Evolutionary conservation across 805 yeast species (phyloP), one percentile per base, ranked within the genome.

Genomic region (Cyberlindnera americana): DNA sequence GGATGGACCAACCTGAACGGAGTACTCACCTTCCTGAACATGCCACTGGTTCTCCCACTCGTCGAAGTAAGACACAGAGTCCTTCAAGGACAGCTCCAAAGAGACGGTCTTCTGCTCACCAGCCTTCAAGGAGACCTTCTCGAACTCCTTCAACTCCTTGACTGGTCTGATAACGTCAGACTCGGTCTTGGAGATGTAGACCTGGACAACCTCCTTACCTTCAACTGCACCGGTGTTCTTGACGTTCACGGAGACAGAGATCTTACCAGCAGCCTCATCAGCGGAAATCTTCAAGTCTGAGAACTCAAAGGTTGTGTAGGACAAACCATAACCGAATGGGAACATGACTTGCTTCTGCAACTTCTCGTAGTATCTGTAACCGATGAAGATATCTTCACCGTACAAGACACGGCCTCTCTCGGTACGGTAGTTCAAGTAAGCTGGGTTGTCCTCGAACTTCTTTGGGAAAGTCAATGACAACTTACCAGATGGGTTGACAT

Each of bases 381-480:
- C 86, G 38, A 79, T 74, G 53, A 67, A 79, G 34, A 80, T 73
- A 51, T 78, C 83, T 54, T 81, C 87, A 42, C 85, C 83, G 48
- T 80, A 81, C 40, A 72, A 52, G 21, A 70, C 75, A 37, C 70
- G 60, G 31, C 83, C 83, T 50, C 67, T 66, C 49, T 71, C 72
- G 8, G 78, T 64, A 22, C 62, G 61, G 62, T 64, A 76, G 59
- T 70, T 75, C 49, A 75, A 57, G 57, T 56, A 78, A 0, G 82
- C 69, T n/a, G 84, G 83, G 45, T 72, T 76, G 56, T 78, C 81
- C 49, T 72, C 67, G 32, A 66, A 48, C 44, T 57, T 65, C 38
- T 62, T 52, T 25, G 84, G 83, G 69, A 72, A 77, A 4, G 81
- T 61, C 45, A 78, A 54, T 3, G 82, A 61, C 41, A 78, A 61